Percentiles rank a stretch among this genome's conserved stretches.
Evolutionary conservation across 2,329 filamentous ascomycete species (phyloP).

Genomic region (Domatiomyces catenatus): DNA sequence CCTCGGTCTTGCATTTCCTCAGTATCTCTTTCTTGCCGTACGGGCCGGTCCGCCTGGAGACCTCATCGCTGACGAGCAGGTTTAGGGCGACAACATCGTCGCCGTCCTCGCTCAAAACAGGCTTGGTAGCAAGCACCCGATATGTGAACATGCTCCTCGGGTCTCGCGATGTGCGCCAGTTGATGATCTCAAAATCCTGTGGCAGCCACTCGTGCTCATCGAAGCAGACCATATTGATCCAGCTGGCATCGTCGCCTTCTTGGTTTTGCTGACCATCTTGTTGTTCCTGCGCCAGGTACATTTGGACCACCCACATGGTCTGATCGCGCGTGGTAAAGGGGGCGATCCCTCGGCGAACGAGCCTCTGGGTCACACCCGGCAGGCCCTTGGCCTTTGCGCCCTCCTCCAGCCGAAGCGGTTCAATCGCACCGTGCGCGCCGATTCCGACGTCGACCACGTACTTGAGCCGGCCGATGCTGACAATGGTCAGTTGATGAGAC

Average conservation of each 20-base stretch:
- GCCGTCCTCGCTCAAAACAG: conserved; percentile 36
- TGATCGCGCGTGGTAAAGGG: conserved; percentile 18
- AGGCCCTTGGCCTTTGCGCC: conserved; percentile 1
- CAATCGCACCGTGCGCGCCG: background rate
- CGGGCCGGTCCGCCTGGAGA: conserved; percentile 19
- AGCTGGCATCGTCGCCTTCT: conserved; percentile 21
- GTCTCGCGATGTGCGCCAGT: conserved; percentile 38
- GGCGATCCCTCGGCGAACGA: background rate
- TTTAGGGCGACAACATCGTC: conserved; percentile 38
- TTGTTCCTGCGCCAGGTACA: conserved; percentile 26
- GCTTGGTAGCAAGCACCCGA: conserved; percentile 38
- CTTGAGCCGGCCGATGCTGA: conserved; percentile 36
- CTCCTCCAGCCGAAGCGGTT: conserved; percentile 1
- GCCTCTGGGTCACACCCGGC: background rate
- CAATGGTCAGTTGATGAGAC: conserved; percentile 47
- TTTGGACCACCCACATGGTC: conserved; percentile 50
- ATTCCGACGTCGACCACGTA: conserved; percentile 22
- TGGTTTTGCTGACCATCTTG: conserved; percentile 1
- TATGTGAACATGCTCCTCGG: conserved; percentile 39
- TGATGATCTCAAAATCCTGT: conserved; percentile 47
- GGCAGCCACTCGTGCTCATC: conserved; percentile 48
- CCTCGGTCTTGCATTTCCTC: conserved; percentile 34
- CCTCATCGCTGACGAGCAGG: conserved; percentile 34
- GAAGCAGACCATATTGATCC: conserved; percentile 51
- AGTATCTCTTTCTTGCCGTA: conserved; percentile 36